Conservation (phyloP, 2,329 filamentous ascomycete genomes). For the Ophiobolus disseminans region DNA sequence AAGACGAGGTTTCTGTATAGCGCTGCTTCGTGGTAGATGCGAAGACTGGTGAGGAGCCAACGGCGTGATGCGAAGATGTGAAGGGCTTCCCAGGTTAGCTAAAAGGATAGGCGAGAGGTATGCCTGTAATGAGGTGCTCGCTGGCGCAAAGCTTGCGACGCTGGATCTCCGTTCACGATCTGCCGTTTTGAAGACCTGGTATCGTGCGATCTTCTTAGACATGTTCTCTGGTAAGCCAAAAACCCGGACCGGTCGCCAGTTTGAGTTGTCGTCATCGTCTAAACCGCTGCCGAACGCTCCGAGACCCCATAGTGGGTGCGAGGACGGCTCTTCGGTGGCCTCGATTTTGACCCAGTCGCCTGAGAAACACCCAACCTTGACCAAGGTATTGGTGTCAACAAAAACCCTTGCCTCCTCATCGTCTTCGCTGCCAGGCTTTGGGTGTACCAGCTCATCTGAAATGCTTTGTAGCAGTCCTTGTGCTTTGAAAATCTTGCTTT, state of each 20-base stretch:
- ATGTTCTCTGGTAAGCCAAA: slow-evolving; percentile 84
- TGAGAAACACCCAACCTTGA: slow-evolving; percentile 93
- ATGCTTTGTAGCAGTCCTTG: slow-evolving; percentile 77
- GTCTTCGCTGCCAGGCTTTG: slow-evolving; percentile 82
- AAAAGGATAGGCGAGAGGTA: slow-evolving; percentile 88
- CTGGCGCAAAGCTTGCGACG: slow-evolving; percentile 49
- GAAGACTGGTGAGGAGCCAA: slow-evolving; percentile 61
- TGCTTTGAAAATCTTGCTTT: slow-evolving; percentile 82
- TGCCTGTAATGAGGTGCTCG: slow-evolving; percentile 49
- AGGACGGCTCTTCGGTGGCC: slow-evolving; percentile 73
- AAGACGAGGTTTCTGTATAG: slow-evolving; percentile 53
- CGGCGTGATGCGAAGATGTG: slow-evolving; percentile 79
- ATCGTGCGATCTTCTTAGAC: slow-evolving; percentile 61
- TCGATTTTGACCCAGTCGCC: slow-evolving; percentile 95
- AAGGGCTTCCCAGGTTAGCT: slow-evolving; percentile 80
- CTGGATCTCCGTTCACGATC: slow-evolving; percentile 56
- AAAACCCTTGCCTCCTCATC: slow-evolving; percentile 87
- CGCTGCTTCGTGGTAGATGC: slow-evolving; percentile 36
- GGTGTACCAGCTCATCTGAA: slow-evolving; percentile 80
- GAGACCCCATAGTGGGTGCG: slow-evolving; percentile 72
- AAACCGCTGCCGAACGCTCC: slow-evolving; percentile 70
- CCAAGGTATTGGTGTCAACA: slow-evolving; percentile 84
- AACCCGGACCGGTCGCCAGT: slow-evolving; percentile 85
- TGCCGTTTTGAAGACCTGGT: slow-evolving; percentile 57
- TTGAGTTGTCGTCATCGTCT: slow-evolving; percentile 65